Percentiles rank a stretch among this genome's conserved stretches.
Conservation (phyloP, 495 filamentous ascomycete species). For the Aspergillus funiculosus region DNA sequence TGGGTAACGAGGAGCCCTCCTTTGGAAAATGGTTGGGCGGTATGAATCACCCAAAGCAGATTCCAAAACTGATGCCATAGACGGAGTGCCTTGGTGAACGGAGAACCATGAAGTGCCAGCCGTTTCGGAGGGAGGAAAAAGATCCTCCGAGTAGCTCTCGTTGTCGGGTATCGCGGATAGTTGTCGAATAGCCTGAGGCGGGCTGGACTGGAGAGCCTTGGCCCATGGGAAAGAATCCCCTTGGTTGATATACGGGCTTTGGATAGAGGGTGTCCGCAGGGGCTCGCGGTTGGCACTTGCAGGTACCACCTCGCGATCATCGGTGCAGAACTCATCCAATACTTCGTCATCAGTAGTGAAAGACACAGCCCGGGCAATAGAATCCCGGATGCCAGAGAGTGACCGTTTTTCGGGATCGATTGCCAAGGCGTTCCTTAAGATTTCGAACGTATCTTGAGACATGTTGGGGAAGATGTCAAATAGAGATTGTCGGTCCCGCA, state of each 20-base stretch:
- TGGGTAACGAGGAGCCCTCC: slow-evolving; percentile 31
- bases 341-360: slow-evolving; percentile 93
- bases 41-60: slow-evolving; percentile 67
- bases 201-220: slow-evolving; percentile 76
- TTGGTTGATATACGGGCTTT: slow-evolving; percentile 73
- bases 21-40: slow-evolving; percentile 52
- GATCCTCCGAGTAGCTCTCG: slow-evolving; percentile 76
- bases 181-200: slow-evolving; percentile 69
- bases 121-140: slow-evolving; percentile 75
- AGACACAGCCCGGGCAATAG: slow-evolving; percentile 69
- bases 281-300: slow-evolving; percentile 90
- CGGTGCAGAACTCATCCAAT: slow-evolving; percentile 89
- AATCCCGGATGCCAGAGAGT: slow-evolving; percentile 65
- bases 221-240: slow-evolving; percentile 92
- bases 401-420: slow-evolving; percentile 88
- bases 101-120: slow-evolving; percentile 69
- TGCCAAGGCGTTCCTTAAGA: slow-evolving; percentile 79
- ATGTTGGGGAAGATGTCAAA: slow-evolving; percentile 98
- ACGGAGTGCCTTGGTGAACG: slow-evolving; percentile 63
- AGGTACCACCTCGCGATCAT: slow-evolving; percentile 63
- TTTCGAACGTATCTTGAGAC: slow-evolving; percentile 95
- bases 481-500: slow-evolving; percentile 83
- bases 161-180: slow-evolving; percentile 79
- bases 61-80: slow-evolving; percentile 71
- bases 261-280: slow-evolving; percentile 89